Base-by-base conservation (phyloP, 768 basidiomycete species). In the Boletus insuetus region DNA sequence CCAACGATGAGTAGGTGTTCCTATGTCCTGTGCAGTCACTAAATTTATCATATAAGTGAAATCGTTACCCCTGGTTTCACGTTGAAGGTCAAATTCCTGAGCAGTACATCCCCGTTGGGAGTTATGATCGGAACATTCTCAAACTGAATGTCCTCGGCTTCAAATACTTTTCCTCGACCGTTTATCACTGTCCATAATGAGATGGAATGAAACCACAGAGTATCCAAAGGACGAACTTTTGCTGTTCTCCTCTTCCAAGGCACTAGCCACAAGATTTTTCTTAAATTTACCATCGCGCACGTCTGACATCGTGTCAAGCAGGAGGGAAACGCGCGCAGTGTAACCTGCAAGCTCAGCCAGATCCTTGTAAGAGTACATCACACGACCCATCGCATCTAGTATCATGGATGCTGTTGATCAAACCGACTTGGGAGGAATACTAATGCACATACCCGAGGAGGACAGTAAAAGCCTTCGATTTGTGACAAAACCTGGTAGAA, bases 351-450 rank as follows among this genome's bases (percentile, higher is more conserved):
- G 82, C 68, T 99, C 96, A 6, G 93, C 85, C 5, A 99, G 78
- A 68, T 98, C 95, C 72, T 97, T 98, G 76, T 97, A 98, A 4
- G 92, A 94, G 69, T 95, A 96, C 92, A 98, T 94, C 29, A 97
- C 85, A 19, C 95, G 83, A 32, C 94, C 94, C 62, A 98, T 90
- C 1, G 96, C 96, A 74, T 98, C 96, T 84, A 60, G 54, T 34
- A 24, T 60, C 58, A 26, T 17, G 41, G 37, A 51, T 43, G 5
- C n/a, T 22, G 37, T 56, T 14, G 22, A 40, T 41, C 31, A 40
- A 14, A 32, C 13, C 19, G 17, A 57, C 45, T 16, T 49, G 59
- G 32, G 20, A 42, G 38, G 38, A 50, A 59, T 8, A 32, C 48
- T 20, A 24, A 49, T 29, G 34, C n/a, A 55, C 74, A 58, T 56